Evolutionary conservation across 352 stramenopile species (phyloP).

Genomic region (Pythium brachiatum): DNA sequence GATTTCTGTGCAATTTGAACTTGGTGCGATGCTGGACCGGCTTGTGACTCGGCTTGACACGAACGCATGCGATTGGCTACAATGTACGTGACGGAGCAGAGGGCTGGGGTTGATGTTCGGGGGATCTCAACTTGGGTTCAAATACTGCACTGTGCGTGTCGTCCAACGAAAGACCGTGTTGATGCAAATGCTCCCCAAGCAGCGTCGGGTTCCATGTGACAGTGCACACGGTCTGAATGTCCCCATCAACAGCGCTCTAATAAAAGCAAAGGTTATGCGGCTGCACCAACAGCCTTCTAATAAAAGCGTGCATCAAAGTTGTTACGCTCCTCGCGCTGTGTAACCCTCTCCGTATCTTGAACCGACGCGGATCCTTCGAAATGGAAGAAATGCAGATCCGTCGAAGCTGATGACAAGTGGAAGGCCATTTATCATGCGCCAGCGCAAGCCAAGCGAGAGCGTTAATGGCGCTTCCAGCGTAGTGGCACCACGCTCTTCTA

Average conservation of each 20-base stretch:
- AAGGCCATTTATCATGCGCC: slow-evolving; percentile 9
- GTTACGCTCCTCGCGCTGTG: not conserved
- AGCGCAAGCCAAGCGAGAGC: not conserved
- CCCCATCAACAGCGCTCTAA: not conserved
- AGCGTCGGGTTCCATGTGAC: slow-evolving; percentile 12
- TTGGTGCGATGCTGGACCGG: not conserved
- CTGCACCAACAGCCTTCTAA: not conserved
- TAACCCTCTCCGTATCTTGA: slow-evolving; percentile 1
- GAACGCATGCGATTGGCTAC: slow-evolving; percentile 6
- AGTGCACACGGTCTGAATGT: not conserved
- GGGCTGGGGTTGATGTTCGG: slow-evolving; percentile 18
- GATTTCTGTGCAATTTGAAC: slow-evolving; percentile 15
- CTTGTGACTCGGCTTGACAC: slow-evolving; percentile 9
- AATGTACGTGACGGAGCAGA: slow-evolving; percentile 18
- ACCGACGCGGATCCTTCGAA: not conserved
- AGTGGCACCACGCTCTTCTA: not conserved
- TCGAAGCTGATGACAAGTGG: too few relatives aligned
- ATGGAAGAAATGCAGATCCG: not conserved
- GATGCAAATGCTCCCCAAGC: slow-evolving; percentile 10
- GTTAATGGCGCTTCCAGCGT: not conserved
- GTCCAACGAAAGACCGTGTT: slow-evolving; percentile 11
- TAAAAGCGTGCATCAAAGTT: not conserved
- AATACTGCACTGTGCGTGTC: slow-evolving; percentile 5
- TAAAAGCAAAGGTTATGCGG: not conserved
- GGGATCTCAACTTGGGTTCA: slow-evolving; percentile 1